These are phyloP conservation scores for Exutisphaerella laricina DNA, from an alignment of 2,329 filamentous ascomycete species.

Conservation along the genomic window DNA sequence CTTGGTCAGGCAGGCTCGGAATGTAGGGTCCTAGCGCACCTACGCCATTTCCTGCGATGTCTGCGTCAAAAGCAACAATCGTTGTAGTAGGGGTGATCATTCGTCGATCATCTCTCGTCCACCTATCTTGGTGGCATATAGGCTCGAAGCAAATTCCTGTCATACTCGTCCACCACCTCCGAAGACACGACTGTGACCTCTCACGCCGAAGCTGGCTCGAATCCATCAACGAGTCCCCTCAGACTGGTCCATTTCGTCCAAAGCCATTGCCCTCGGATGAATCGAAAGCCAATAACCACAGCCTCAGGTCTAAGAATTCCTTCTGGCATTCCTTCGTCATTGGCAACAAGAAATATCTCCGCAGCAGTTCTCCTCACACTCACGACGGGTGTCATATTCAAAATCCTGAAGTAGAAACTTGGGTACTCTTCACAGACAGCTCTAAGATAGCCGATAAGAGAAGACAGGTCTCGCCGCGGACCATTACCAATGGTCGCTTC, in stretches of 20 bases:
- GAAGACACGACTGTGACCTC: no score
- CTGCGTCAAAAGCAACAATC: not conserved
- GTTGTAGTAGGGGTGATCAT: not conserved
- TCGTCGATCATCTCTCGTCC: no score
- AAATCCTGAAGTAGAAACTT: not conserved
- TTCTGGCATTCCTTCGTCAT: not conserved
- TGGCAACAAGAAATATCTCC: not conserved
- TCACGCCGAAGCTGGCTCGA: not conserved
- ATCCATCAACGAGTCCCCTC: constrained; percentile 2
- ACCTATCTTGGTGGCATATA: no score
- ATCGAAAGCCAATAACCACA: not conserved
- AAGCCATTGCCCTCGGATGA: not conserved
- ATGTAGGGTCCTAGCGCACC: not conserved
- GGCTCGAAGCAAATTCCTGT: no score
- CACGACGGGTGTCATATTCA: not conserved
- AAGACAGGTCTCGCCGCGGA: not conserved
- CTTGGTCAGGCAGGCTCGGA: not conserved
- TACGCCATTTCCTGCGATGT: not conserved
- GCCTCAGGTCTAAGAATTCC: constrained; percentile 4
- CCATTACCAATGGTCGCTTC: not conserved
- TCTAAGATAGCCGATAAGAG: not conserved
- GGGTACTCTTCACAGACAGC: not conserved
- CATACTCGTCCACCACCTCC: no score
- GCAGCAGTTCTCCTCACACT: not conserved
- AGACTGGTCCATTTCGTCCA: constrained; percentile 4